Evolutionary conservation across 345 rosid genomes (phyloP).

Genomic region (Euclidium syriacum): DNA sequence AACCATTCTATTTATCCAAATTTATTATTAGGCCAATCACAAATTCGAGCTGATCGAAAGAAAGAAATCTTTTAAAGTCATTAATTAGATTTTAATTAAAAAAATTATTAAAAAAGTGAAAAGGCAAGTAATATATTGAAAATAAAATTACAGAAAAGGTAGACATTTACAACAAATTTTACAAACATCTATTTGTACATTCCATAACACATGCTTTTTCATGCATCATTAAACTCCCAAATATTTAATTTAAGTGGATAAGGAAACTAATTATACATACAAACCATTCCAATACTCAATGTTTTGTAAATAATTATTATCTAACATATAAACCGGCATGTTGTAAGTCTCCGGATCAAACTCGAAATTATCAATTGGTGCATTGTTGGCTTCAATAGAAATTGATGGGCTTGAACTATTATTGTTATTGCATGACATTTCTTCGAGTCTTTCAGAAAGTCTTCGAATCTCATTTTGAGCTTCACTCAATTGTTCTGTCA

Average conservation of each 20-base stretch:
- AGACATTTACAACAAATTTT: conserved; percentile 15
- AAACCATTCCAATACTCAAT: conserved; percentile 52
- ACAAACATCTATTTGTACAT: conserved; percentile 11
- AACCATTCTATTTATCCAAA: no score
- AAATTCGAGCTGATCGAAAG: no score
- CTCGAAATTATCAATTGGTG: conserved; percentile 40
- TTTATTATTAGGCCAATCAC: no score
- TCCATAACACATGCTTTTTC: not conserved
- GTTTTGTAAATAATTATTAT: conserved; percentile 31
- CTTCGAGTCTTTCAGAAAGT: conserved; percentile 39
- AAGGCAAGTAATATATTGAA: not conserved
- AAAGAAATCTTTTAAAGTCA: no score
- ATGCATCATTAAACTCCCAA: not conserved
- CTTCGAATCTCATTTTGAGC: conserved; percentile 51
- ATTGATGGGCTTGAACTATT: conserved; percentile 50
- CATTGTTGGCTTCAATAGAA: conserved; percentile 37
- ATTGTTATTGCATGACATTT: conserved; percentile 34
- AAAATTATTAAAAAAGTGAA: not conserved
- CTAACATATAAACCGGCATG: conserved; percentile 38
- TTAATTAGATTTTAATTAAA: no score
- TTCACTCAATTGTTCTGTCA: conserved; percentile 43
- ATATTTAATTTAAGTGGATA: not conserved
- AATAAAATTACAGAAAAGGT: not conserved
- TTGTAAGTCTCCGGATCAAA: conserved; percentile 41
- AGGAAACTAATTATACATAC: conserved; percentile 19